phyloP scores from a whole-genome alignment of 306 rosid genomes.

The Rosa lucieae region DNA sequence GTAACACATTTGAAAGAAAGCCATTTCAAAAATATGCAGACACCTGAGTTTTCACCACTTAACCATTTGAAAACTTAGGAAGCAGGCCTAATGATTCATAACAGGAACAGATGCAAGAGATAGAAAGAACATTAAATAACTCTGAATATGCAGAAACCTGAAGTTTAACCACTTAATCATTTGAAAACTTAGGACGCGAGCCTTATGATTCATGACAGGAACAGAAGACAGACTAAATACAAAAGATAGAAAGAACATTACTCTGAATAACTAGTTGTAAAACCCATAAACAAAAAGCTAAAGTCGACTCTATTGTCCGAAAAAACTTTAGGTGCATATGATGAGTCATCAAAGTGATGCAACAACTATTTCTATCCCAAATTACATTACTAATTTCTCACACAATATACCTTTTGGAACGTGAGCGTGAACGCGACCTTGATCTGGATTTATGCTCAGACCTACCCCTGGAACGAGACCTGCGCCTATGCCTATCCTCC shows the following conservation, averaged over 20 bases:
- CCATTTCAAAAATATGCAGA: background rate
- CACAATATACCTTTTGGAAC: constrained; percentile 76
- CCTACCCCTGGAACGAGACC: constrained; percentile 55
- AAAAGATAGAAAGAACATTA: too few species aligned
- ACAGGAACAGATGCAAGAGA: background rate
- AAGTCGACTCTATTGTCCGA: background rate
- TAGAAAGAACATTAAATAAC: too few species aligned
- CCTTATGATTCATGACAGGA: background rate
- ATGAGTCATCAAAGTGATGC: too few species aligned
- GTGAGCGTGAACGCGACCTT: constrained; percentile 87
- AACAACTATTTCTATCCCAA: background rate
- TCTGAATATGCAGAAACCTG: background rate
- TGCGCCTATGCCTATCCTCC: constrained; percentile 69
- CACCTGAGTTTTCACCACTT: background rate
- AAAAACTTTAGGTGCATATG: background rate
- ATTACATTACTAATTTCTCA: background rate
- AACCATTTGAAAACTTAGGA: background rate
- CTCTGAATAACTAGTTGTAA: background rate
- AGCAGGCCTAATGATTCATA: background rate
- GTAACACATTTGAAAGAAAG: too few species aligned
- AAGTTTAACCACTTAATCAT: background rate
- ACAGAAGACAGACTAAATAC: background rate
- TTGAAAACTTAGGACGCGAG: too few species aligned
- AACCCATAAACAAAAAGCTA: too few species aligned
- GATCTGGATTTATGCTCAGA: constrained; percentile 71